Conservation (phyloP, 495 filamentous ascomycete genomes). For the Opeltia flavorubescens region DNA sequence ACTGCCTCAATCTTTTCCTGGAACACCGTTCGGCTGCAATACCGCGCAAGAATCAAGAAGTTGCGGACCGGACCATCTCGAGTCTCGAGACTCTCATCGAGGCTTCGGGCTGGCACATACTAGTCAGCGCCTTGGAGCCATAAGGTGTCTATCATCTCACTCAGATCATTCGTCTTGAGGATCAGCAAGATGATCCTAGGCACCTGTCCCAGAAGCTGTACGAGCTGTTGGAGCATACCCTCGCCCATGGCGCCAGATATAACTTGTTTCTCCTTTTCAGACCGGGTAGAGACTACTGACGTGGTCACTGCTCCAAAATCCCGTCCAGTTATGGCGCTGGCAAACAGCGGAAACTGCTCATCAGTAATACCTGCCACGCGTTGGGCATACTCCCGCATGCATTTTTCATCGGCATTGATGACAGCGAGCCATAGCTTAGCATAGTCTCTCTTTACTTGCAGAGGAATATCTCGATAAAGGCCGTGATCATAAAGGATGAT, state of each 20-base stretch:
- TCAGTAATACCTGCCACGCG: constrained; percentile 83
- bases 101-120: constrained; percentile 47
- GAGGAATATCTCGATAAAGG: constrained; percentile 84
- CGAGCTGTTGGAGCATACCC: constrained; percentile 73
- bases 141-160: constrained; percentile 25
- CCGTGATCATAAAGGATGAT: constrained; percentile 90
- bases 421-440: constrained; percentile 97
- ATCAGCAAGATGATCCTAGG: constrained; percentile 88
- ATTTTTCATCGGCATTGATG: constrained; percentile 66
- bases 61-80: constrained; percentile 72
- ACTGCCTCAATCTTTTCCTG: constrained; percentile 72
- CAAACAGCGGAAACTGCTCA: constrained; percentile 90
- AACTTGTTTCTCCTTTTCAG: constrained; percentile 59
- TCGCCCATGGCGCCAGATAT: constrained; percentile 74
- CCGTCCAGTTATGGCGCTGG: constrained; percentile 88
- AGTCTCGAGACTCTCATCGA: constrained; percentile 90
- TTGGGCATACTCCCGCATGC: constrained; percentile 77
- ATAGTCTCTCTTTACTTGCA: constrained; percentile 64
- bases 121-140: constrained; percentile 2
- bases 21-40: constrained; percentile 80
- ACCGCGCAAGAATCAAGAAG: constrained; percentile 87
- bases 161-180: constrained; percentile 96
- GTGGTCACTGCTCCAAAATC: constrained; percentile 64
- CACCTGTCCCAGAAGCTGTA: constrained; percentile 78
- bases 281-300: constrained; percentile 43